Evolutionary conservation across 495 filamentous ascomycete genomes (phyloP).

Genomic region (Xylaria cubensis): DNA sequence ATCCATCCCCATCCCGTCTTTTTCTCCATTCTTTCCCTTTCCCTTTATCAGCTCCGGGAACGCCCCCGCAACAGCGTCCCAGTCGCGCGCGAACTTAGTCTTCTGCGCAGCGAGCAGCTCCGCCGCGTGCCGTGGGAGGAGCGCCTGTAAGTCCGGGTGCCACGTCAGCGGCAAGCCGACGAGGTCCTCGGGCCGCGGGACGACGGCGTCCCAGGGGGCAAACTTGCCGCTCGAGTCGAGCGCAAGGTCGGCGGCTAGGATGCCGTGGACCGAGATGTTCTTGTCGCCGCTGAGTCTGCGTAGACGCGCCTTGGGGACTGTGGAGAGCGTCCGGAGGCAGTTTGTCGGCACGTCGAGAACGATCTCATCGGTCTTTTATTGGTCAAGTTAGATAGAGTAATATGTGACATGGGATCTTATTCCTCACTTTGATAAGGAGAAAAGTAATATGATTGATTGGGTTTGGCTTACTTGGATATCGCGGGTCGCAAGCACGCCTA

Average conservation of each 20-base stretch:
- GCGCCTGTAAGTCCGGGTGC: slow-evolving; percentile 53
- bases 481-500: slow-evolving; percentile 75
- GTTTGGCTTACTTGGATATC: slow-evolving; percentile 62
- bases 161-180: slow-evolving; percentile 74
- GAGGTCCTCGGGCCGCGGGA: slow-evolving; percentile 68
- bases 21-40: slow-evolving; percentile 27
- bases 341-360: slow-evolving; percentile 69
- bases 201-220: slow-evolving; percentile 69
- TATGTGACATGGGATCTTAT: no score
- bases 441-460: neutral
- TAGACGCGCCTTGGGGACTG: slow-evolving; percentile 60
- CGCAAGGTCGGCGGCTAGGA: slow-evolving; percentile 73
- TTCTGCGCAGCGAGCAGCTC: slow-evolving; percentile 66
- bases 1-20: neutral
- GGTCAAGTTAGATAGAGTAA: no score
- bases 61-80: slow-evolving; percentile 57
- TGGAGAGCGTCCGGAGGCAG: slow-evolving; percentile 66
- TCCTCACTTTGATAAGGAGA: neutral
- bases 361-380: slow-evolving; percentile 54
- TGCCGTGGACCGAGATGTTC: slow-evolving; percentile 67
- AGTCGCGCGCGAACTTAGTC: slow-evolving; percentile 68
- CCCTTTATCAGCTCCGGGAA: slow-evolving; percentile 59
- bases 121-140: slow-evolving; percentile 54
- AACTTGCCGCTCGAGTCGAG: slow-evolving; percentile 48
- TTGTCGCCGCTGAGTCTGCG: slow-evolving; percentile 50